Conservation (phyloP, 2,329 filamentous ascomycete genomes). For the Neofusicoccum sp. region DNA sequence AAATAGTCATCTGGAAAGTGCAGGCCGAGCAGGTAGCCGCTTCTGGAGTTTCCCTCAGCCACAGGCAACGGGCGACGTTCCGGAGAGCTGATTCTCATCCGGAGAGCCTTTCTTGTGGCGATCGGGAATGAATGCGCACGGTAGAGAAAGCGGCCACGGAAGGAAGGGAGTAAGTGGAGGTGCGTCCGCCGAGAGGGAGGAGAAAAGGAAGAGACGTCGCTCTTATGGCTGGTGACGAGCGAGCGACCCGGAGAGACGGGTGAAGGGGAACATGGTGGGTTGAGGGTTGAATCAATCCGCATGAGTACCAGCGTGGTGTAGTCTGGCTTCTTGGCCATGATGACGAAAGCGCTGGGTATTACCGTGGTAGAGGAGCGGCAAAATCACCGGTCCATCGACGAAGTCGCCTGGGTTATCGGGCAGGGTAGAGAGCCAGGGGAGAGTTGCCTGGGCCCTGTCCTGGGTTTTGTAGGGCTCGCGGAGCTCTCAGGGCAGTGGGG, state of each 20-base stretch:
- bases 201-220: not conserved
- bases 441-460: too few species aligned
- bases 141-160: not conserved
- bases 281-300: not conserved
- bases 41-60: too few species aligned
- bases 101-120: too few species aligned
- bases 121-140: not conserved
- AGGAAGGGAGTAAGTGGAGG: not conserved
- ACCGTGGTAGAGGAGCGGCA: not conserved
- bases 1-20: too few species aligned
- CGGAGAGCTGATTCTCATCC: too few species aligned
- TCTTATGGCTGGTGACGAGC: not conserved
- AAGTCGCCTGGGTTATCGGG: not conserved
- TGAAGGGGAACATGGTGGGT: not conserved
- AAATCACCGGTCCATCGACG: slow-evolving; percentile 1
- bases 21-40: too few species aligned
- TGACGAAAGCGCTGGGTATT: slow-evolving; percentile 13
- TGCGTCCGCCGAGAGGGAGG: not conserved
- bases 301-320: slow-evolving; percentile 11
- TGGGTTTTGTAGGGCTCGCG: too few species aligned
- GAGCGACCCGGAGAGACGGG: not conserved
- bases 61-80: too few species aligned
- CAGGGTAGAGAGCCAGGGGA: not conserved
- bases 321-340: slow-evolving; percentile 12
- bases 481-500: not conserved